These are phyloP conservation scores for Septoria petroselini DNA, from an alignment of 2,329 filamentous ascomycete species.

Conservation along the genomic window DNA sequence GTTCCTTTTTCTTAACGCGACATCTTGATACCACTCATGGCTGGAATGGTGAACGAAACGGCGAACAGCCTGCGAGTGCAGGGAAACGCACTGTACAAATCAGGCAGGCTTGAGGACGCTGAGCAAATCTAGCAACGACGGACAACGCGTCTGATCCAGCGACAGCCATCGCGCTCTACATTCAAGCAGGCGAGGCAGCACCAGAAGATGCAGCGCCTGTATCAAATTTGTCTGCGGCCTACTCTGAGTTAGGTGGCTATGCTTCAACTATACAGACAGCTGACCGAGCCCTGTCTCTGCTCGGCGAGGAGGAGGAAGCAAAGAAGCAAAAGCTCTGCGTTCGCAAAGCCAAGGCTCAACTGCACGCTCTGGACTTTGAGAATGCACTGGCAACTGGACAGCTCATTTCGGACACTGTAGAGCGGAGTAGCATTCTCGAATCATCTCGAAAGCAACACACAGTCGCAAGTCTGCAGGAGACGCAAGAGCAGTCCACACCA, in stretches of 20 bases:
- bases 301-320: conserved; percentile 9
- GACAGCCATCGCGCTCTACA: conserved; percentile 19
- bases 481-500: conserved; percentile 4
- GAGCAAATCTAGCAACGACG: neutral
- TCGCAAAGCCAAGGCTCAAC: conserved; percentile 12
- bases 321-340: conserved; percentile 19
- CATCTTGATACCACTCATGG: neutral
- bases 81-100: conserved; percentile 24
- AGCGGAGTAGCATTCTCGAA: neutral
- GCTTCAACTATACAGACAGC: conserved; percentile 3
- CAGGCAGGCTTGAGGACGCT: conserved; percentile 19
- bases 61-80: conserved; percentile 7
- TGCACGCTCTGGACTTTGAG: conserved; percentile 1
- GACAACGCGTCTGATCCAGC: neutral
- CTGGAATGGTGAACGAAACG: neutral
- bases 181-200: conserved; percentile 17
- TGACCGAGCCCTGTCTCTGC: conserved; percentile 14
- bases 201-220: conserved; percentile 19
- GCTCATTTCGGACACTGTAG: neutral
- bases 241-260: conserved; percentile 25
- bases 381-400: neutral
- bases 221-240: conserved; percentile 22
- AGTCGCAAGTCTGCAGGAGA: neutral
- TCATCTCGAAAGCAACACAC: neutral
- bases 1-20: neutral